Evolutionary conservation across 1,139 yeast species (phyloP), one percentile per base, ranked within the genome.

Genomic region (Ashbya aceris): DNA sequence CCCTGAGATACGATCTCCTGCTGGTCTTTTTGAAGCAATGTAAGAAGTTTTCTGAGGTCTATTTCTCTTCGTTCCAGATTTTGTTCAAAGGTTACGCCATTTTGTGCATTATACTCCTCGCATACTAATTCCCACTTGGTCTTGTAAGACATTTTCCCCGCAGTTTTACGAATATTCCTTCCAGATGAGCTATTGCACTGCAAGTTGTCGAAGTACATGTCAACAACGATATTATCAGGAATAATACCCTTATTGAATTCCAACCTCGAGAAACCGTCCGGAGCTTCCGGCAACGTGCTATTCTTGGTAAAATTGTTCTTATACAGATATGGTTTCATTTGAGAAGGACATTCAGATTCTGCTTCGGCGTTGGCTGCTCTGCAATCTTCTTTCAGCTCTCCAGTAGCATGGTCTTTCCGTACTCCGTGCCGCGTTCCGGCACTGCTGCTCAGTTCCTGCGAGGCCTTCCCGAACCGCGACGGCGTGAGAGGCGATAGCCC

Each of bases 111-210:
- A 8, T 36, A 39, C 12, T 40, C 43, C 27, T 45, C 44, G 28
- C 50, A 47, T n/a, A 47, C 45, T 7, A 45, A 39, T 33, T 40
- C 44, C 50, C 50, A 47, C 39, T 46, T 44, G 32, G 43, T 40
- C 12, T 32, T 30, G 13, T 31, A 35, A 7, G 47, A 38, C 6
- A 46, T 38, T n/a, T 36, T 36, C 23, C 39, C 41, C 36, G 43
- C 32, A n/a, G 42, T 42, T 9, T 41, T 43, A 26, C 48, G 44
- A 8, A 49, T 54, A 57, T 58, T 53, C 10, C 37, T 14, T 36
- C 50, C 54, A 38, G 48, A 49, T 3, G 47, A 45, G 27, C 51
- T 50, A 48, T 49, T 51, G 26, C 49, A 40, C 36, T 54, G 40
- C 27, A 55, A 33, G 3, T 43, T 39, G 26, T 48, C 43, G 27